A percentile compares a stretch with the other conserved stretches of the same genome.
phyloP scores from a whole-genome alignment of 208 protist species.

The Trypanosoma rangeli region DNA sequence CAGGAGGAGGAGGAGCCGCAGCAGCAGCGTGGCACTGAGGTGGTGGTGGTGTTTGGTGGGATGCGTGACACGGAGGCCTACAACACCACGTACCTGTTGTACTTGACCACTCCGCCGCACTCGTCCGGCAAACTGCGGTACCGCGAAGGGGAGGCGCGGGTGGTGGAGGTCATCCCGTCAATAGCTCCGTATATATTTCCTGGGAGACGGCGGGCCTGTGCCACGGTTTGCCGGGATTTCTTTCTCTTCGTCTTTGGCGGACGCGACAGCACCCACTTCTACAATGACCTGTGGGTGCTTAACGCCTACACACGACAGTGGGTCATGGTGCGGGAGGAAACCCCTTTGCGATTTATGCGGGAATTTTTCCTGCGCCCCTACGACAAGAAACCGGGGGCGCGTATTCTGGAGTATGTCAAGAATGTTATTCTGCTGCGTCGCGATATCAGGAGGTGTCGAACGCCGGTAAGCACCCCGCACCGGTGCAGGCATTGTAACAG shows the following conservation, averaged over 20 bases:
- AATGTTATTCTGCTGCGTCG: constrained; percentile 28
- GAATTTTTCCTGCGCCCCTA: constrained; percentile 41
- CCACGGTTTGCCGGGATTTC: constrained; percentile 40
- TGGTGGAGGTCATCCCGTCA: constrained; percentile 13
- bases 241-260: constrained; percentile 77
- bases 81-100: constrained; percentile 46
- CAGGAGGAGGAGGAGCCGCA: background rate
- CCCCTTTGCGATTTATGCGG: constrained; percentile 34
- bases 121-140: constrained; percentile 5
- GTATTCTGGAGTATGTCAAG: constrained; percentile 25
- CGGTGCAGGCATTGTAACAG: constrained; percentile 28
- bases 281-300: constrained; percentile 76
- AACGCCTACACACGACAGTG: constrained; percentile 54
- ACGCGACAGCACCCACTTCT: constrained; percentile 50
- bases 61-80: constrained; percentile 35
- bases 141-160: constrained; percentile 8
- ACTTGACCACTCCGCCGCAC: constrained; percentile 31
- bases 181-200: constrained; percentile 21
- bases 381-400: constrained; percentile 26
- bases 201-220: constrained; percentile 53
- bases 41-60: constrained; percentile 73
- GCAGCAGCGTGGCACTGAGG: constrained; percentile 31
- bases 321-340: constrained; percentile 57
- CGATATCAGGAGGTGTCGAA: constrained; percentile 1
- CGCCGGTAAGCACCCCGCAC: constrained; percentile 21